Base-by-base conservation (phyloP, 495 filamentous ascomycete species). In the Podospora pseudoanserina region DNA sequence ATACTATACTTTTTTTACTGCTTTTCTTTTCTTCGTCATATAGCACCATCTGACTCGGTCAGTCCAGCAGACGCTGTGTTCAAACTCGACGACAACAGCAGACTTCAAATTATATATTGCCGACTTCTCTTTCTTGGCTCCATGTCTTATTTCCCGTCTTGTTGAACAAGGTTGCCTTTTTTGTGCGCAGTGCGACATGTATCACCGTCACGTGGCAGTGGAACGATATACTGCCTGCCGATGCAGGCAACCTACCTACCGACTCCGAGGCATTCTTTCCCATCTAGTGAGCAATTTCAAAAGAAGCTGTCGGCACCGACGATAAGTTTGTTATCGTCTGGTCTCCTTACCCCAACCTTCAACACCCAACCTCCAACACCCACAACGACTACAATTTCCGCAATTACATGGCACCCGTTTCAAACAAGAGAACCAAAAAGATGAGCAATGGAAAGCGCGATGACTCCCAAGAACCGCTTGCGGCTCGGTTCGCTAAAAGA, bases 401-500 rank as follows among this genome's bases (percentile, higher is more conserved):
- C 9, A 16, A 2, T 49, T 49, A 23, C 23, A 23, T 23, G 23
- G 23, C 23, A 23, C 23, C 39, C 7, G 3, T 13, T 13, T 49
- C 5, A 13, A 18, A 49, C 7, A 11, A 49, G 2, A 49, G 39
- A 11, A 11, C 39, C 15, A 18, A 49, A 4, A 49, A 49, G 15
- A 49, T 49, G 39, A 49, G 39, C 39, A 9, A 49, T 30, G 64
- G 62, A 18, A 76, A 73, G 49, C 68, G 69, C 54, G n/a, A 59
- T 7, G 70, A 67, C 59, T 72, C 73, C 15, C 63, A 71, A 68
- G 70, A 73, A 34, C 65, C 57, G 18, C 54, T 58, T 56, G 16
- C 49, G 49, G 30, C 20, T 39, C 67, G 20, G 64, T 69, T 67
- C 23, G 28, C 62, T 63, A 77, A 77, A 70, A 60, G 67, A 49